Base-by-base conservation (phyloP, 1,284 basidiomycete species). In the Fomitopsis pinicola region DNA sequence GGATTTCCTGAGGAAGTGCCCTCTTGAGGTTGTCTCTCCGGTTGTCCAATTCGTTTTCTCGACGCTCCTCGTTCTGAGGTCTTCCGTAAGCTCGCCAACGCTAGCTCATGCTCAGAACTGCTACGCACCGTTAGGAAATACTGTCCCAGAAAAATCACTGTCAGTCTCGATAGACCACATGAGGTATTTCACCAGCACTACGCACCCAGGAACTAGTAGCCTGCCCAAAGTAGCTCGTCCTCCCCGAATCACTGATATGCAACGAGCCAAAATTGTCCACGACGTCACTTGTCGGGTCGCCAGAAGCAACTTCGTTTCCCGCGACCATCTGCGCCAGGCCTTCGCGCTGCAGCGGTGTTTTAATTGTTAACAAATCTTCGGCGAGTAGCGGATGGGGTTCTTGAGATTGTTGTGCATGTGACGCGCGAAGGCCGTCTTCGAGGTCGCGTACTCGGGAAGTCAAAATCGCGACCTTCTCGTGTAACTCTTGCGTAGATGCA, bases 381-480 rank as follows among this genome's bases (percentile, higher is more conserved):
- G 82, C 67, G 0, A 92, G 77, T 10, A 92, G 77, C 3, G 86
- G 86, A 63, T 92, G 89, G 4, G 72, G 76, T 15, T 89, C 87
- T n/a, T 74, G 60, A 0, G 88, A 83, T n/a, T 86, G 71, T 46
- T 80, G 78, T 6, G 78, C 71, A 68, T 92, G 88, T 0, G 86
- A 81, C 2, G 75, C 67, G 40, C 87, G 80, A 35, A 93, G 76
- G 8, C 78, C 85, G 66, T 92, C 89, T 70, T 93, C 91, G n/a
- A 93, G 81, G 59, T 91, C 85, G 59, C 89, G 82, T 22, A 92
- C 86, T 53, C 91, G 88, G 62, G 76, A 84, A 46, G 86, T 84
- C 8, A 93, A 82, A 69, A 90, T 85, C 22, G 83, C 78, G 60
- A 93, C 92, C 73, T 92, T 91, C 73, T 91, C 89, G 70, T 92